Base-by-base conservation (phyloP, 805 yeast species). In the Sugiyamaella americana region DNA sequence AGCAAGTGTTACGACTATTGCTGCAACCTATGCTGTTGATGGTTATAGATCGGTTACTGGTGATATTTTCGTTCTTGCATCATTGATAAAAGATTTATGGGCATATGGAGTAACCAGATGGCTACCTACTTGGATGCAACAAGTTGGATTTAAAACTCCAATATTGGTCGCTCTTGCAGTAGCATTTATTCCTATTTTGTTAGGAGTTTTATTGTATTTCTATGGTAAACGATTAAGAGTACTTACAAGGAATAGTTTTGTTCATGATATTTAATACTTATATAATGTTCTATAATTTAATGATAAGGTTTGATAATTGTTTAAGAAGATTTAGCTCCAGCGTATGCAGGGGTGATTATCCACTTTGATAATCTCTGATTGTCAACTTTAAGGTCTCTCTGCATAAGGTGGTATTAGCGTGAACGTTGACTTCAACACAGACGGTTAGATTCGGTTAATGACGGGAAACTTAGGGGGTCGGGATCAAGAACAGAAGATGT, bases 1-100 rank as follows among this genome's bases (percentile, higher is more conserved):
- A 8, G 38, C 47, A 3, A 24, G 46, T 30, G 30, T 45, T 3
- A 42, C 37, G 17, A 45, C 40, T 19, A 40, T 45, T 40, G 48
- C 40, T 3, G 30, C 21, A 6, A 45, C 48, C 6, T 45, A 45
- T 22, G 48, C 48, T 11, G 38, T 45, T 18, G 48, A 45, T 41
- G 23, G 48, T 26, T 45, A 45, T 23, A 37, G 35, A 6, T 40
- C 48, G 5, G 43, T 42, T 19, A 23, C 48, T 4, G 48, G 48
- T 13, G 48, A 45, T 19, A 24, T 45, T 30, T 32, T 45, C 17
- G 48, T 45, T 17, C 38, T 40, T 5, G 44, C 45, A 16, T 40
- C 48, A 3, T 19, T 45, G n/a, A 26, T 24, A 22, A 45, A 45
- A 22, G 43, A 45, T 40, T 21, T 45, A 5, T 45, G 40, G 37